Percentiles rank a stretch among this genome's conserved stretches.
Evolutionary conservation across 768 basidiomycete genomes (phyloP).

Genomic region (Clitopilus passeckerianus): DNA sequence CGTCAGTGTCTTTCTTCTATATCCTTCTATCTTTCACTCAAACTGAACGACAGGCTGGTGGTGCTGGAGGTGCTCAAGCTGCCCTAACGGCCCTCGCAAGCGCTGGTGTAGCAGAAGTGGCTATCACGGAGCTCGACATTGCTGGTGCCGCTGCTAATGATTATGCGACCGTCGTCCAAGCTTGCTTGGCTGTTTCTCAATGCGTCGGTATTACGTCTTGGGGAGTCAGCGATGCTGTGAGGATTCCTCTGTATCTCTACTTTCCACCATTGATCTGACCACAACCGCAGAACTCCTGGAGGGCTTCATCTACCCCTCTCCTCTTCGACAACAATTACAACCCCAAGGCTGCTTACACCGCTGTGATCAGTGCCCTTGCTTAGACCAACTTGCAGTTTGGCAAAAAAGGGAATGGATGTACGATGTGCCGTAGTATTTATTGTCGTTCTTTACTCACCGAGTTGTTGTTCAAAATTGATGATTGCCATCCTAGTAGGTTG

Average conservation of each 20-base stretch:
- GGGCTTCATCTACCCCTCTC: constrained; percentile 33
- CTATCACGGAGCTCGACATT: constrained; percentile 44
- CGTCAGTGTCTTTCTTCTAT: constrained; percentile 11
- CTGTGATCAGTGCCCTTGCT: constrained; percentile 18
- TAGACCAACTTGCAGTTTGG: background rate
- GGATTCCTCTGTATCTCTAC: constrained; percentile 3
- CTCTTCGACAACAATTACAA: constrained; percentile 42
- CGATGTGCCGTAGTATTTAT: no score
- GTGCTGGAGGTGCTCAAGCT: constrained; percentile 33
- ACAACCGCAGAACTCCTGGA: constrained; percentile 38
- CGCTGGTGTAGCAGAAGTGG: constrained; percentile 36
- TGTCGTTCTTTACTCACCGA: no score
- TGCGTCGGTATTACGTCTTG: constrained; percentile 45
- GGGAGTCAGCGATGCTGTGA: constrained; percentile 42
- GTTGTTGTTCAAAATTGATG: no score
- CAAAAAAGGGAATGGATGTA: no score
- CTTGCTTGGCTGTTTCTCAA: constrained; percentile 33
- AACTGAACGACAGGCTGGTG: constrained; percentile 22
- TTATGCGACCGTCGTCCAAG: constrained; percentile 38
- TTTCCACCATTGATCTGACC: background rate
- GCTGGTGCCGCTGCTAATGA: constrained; percentile 30
- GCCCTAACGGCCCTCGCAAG: constrained; percentile 38
- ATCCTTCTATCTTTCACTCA: background rate
- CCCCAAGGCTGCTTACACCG: constrained; percentile 36
- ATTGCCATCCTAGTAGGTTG: no score